Percentiles rank a stretch among this genome's conserved stretches.
Evolutionary conservation across 768 basidiomycete genomes (phyloP).

Genomic region (Dictyophora rubrovolvata): DNA sequence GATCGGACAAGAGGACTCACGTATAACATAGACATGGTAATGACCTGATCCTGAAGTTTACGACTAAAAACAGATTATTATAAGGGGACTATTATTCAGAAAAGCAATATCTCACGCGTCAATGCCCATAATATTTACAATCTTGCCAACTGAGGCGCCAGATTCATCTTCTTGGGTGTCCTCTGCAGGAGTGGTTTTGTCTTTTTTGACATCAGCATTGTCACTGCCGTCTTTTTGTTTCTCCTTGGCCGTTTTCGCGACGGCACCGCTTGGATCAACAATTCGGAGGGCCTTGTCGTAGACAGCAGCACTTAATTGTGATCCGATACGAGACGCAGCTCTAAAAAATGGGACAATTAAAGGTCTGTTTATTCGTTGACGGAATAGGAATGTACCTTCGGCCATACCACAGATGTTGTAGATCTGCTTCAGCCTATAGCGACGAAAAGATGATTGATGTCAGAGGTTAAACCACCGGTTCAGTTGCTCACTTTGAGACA

Average conservation of each 20-base stretch:
- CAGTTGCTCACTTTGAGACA: constrained; percentile 8
- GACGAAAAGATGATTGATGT: neutral
- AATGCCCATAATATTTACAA: constrained; percentile 25
- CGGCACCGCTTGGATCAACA: constrained; percentile 25
- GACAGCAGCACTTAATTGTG: constrained; percentile 22
- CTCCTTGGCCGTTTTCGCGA: constrained; percentile 8
- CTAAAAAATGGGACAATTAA: neutral
- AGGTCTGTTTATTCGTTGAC: neutral
- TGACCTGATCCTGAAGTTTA: neutral
- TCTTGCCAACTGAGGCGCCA: constrained; percentile 24
- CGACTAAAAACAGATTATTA: constrained; percentile 1
- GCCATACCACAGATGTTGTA: constrained; percentile 19
- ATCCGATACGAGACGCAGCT: constrained; percentile 20
- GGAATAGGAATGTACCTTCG: constrained; percentile 9
- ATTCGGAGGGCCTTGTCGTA: constrained; percentile 27
- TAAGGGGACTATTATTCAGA: neutral
- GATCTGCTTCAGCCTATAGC: constrained; percentile 8
- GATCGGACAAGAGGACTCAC: neutral
- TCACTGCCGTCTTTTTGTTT: constrained; percentile 1
- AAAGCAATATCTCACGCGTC: constrained; percentile 11
- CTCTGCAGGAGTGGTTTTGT: neutral
- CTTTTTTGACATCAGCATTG: neutral
- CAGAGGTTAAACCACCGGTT: neutral
- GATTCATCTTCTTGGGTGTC: constrained; percentile 9
- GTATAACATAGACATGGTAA: neutral